Percentiles rank a stretch among this genome's conserved stretches.
Evolutionary conservation across 2,329 filamentous ascomycete genomes (phyloP).

Genomic region (Coniosporium tulheliwenetii): DNA sequence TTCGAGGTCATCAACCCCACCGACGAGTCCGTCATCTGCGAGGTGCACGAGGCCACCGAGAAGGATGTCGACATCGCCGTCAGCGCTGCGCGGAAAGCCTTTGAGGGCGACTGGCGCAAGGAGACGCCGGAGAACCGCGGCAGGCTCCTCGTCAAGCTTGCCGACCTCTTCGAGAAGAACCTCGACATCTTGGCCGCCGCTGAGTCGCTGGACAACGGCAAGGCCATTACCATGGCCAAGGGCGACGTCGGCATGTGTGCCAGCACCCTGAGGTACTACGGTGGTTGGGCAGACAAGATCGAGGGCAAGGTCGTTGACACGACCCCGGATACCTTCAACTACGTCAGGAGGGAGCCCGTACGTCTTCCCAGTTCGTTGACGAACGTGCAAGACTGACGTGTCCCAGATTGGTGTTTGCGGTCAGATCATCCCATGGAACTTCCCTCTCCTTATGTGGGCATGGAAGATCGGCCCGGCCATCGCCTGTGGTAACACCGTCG

Average conservation of each 20-base stretch:
- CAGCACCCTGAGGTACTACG: conserved; percentile 70
- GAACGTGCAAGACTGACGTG: conserved; percentile 8
- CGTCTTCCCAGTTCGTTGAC: conserved; percentile 8
- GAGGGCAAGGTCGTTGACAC: conserved; percentile 77
- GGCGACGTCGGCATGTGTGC: conserved; percentile 56
- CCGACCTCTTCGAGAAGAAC: conserved; percentile 68
- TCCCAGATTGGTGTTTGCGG: conserved; percentile 57
- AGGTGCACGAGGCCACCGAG: conserved; percentile 72
- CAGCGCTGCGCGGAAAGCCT: conserved; percentile 69
- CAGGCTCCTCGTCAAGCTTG: conserved; percentile 56
- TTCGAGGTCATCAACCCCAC: conserved; percentile 86
- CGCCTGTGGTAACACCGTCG: conserved; percentile 55
- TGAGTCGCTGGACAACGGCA: conserved; percentile 80
- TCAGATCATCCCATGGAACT: conserved; percentile 86
- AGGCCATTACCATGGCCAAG: conserved; percentile 61
- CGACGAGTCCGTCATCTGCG: conserved; percentile 71
- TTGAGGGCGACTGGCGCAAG: conserved; percentile 55
- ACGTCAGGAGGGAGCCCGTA: conserved; percentile 63
- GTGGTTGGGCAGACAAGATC: conserved; percentile 85
- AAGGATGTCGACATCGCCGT: conserved; percentile 75
- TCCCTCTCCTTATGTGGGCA: conserved; percentile 62
- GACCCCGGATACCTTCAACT: conserved; percentile 63
- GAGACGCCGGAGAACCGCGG: conserved; percentile 58
- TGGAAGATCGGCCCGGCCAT: conserved; percentile 73
- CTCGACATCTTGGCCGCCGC: conserved; percentile 60